These are phyloP conservation scores for Heterobasidion irregulare DNA, from an alignment of 1,284 basidiomycete species.

Conservation along the genomic window DNA sequence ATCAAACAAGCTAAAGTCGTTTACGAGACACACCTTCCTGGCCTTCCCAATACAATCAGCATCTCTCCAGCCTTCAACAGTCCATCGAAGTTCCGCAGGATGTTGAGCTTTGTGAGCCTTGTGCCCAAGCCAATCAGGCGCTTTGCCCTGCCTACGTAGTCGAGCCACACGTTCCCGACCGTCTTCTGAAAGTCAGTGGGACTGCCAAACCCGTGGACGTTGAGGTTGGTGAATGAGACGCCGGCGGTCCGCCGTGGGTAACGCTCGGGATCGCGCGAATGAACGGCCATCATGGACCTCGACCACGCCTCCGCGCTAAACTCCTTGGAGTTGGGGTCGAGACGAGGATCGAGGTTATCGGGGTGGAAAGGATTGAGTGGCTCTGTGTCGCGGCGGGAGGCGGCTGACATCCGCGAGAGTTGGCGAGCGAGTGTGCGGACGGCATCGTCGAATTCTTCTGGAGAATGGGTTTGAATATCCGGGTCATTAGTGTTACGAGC, in stretches of 20 bases:
- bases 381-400: not conserved
- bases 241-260: not conserved
- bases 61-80: not conserved
- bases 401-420: too few species aligned
- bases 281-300: not conserved
- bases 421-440: too few species aligned
- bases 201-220: conserved; percentile 32
- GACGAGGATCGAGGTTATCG: not conserved
- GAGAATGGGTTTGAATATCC: not conserved
- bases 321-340: not conserved
- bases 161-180: conserved; percentile 30
- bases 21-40: conserved; percentile 25
- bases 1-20: conserved; percentile 47
- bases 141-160: conserved; percentile 15
- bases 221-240: conserved; percentile 33
- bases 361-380: not conserved
- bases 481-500: not conserved
- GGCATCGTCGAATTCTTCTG: not conserved
- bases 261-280: not conserved
- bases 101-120: conserved; percentile 29
- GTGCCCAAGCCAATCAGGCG: conserved; percentile 22
- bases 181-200: conserved; percentile 39
- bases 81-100: conserved; percentile 32
- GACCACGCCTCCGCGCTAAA: not conserved
- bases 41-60: not conserved